Evolutionary conservation across 495 filamentous ascomycete species (phyloP), one percentile per base, ranked within the genome.

Genomic region (Neurospora africana): DNA sequence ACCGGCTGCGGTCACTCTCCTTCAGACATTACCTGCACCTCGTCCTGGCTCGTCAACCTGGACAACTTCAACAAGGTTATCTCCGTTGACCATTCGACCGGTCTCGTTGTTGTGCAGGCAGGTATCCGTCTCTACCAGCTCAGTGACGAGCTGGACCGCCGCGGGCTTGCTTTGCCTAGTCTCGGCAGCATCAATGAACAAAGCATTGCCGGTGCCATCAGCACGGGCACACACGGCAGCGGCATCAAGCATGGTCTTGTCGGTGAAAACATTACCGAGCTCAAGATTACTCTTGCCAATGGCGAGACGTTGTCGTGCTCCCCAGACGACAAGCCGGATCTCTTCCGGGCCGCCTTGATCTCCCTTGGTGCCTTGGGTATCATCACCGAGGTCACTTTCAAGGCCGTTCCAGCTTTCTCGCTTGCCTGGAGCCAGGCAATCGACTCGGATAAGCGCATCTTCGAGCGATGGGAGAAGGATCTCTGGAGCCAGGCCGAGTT

Each of bases 171-270:
- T 13, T 87, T 98, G 85, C 91, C 91, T 27, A 97, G 93, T 77
- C 84, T 98, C 68, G 95, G 95, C 10, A 97, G 93, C 80, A 99
- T 99, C 77, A 93, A 97, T 76, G 87, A 93, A 73, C 95, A 99
- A 84, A 94, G 92, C 69, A 90, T 98, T 75, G 95, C 92, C 15
- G 95, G 95, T 30, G 95, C 94, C 35, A 95, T 99, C 68, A 87
- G 91, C 43, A 99, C 95, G 13, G 93, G 91, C 36, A 99, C 95
- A 2, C 95, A 99, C 78, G 96, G 95, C 65, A 94, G 91, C 73
- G 94, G 92, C 65, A 82, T 97, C 47, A 83, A 81, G 33, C 94
- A 98, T 81, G 95, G 95, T 10, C 81, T 97, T 47, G 83, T 99
- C 58, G 93, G 92, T 10, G 89, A 94, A 77, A 89, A 85, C 67